Evolutionary conservation across 1,139 yeast species (phyloP).

Genomic region (Debaryomyces singareniensis): DNA sequence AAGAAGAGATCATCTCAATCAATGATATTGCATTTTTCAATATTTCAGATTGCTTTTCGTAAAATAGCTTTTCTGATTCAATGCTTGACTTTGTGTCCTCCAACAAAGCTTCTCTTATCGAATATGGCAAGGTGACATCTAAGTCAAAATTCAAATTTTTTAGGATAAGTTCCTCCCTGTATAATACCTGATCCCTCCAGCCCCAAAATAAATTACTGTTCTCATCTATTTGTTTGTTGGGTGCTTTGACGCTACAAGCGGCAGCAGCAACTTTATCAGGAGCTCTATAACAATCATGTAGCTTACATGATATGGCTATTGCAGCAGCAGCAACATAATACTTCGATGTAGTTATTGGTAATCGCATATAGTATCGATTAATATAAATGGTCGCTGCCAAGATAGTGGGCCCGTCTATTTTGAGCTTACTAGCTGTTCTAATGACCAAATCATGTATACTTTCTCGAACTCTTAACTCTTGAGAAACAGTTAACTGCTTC

Average conservation of each 20-base stretch:
- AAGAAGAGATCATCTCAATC: slow-evolving; percentile 35
- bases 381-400: slow-evolving; percentile 38
- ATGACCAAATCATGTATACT: slow-evolving; percentile 36
- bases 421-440: slow-evolving; percentile 29
- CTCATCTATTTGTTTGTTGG: slow-evolving; percentile 28
- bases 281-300: slow-evolving; percentile 37
- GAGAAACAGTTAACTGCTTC: slow-evolving; percentile 19
- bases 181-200: slow-evolving; percentile 42
- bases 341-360: slow-evolving; percentile 40
- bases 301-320: slow-evolving; percentile 36
- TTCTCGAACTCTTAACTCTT: slow-evolving; percentile 34
- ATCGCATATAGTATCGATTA: slow-evolving; percentile 37
- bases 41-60: slow-evolving; percentile 22
- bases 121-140: slow-evolving; percentile 34
- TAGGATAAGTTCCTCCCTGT: slow-evolving; percentile 37
- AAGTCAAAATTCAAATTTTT: slow-evolving; percentile 37
- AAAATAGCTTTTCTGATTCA: slow-evolving; percentile 10
- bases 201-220: slow-evolving; percentile 39
- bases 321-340: slow-evolving; percentile 45
- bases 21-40: slow-evolving; percentile 28
- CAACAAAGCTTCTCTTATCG: slow-evolving; percentile 21
- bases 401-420: slow-evolving; percentile 39
- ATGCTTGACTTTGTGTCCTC: slow-evolving; percentile 1
- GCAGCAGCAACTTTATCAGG: slow-evolving; percentile 40
- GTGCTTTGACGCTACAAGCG: slow-evolving; percentile 31